Conservation (phyloP, 129 eudicot genomes). For the Escallonia rubra region DNA sequence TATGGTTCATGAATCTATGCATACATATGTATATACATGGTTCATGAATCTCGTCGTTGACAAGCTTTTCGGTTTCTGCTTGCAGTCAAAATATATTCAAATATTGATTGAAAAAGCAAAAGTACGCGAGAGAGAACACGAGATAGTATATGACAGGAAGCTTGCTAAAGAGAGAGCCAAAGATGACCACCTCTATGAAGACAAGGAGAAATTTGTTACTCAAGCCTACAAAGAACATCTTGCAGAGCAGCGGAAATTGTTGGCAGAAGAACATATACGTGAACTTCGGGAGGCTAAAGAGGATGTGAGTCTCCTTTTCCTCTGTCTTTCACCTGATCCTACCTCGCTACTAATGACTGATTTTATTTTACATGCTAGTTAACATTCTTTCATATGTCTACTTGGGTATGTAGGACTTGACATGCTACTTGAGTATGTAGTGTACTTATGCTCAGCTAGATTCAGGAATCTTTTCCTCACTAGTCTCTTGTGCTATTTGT, state of each 20-base stretch:
- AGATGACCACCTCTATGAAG: slow-evolving; percentile 77
- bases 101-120: slow-evolving; percentile 67
- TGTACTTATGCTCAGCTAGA: no score
- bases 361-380: not conserved
- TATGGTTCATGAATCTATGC: no score
- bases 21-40: no score
- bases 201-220: slow-evolving; percentile 81
- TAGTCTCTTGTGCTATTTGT: no score
- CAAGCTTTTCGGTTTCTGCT: slow-evolving; percentile 1
- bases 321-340: not conserved
- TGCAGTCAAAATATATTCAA: slow-evolving; percentile 82
- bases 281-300: slow-evolving; percentile 83
- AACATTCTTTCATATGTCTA: not conserved
- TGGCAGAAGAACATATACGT: slow-evolving; percentile 83
- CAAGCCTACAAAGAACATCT: slow-evolving; percentile 91
- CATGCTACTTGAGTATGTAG: not conserved
- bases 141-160: slow-evolving; percentile 80
- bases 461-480: no score
- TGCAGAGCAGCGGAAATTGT: slow-evolving; percentile 91
- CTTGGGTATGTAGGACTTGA: not conserved
- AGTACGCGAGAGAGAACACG: slow-evolving; percentile 83
- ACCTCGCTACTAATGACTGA: not conserved
- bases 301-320: slow-evolving; percentile 56
- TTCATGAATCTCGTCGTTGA: not conserved
- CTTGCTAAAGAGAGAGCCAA: slow-evolving; percentile 86